Conservation (phyloP, 208 protist genomes). For the Herpetomonas samuelpessoai region DNA sequence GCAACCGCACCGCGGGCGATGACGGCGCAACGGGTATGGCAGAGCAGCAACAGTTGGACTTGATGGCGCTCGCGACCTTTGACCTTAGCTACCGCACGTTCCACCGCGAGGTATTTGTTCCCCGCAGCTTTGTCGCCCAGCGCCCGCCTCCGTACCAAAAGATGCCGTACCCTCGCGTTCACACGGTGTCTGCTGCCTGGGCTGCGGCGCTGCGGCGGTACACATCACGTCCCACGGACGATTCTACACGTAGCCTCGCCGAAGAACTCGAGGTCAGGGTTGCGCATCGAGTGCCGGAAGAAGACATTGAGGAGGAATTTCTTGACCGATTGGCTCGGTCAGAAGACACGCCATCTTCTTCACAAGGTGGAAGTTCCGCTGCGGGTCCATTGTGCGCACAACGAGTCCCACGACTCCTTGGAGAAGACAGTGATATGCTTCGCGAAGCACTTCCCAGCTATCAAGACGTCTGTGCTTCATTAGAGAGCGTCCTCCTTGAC, state of each 20-base stretch:
- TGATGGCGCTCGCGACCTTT: conserved; percentile 47
- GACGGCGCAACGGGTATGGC: conserved; percentile 32
- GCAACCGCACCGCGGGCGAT: background rate
- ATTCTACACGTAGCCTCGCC: background rate
- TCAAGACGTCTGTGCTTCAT: conserved; percentile 38
- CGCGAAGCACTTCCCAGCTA: conserved; percentile 52
- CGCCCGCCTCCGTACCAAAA: conserved; percentile 59
- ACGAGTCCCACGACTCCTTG: background rate
- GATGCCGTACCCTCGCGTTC: conserved; percentile 57
- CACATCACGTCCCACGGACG: background rate
- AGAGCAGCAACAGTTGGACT: conserved; percentile 28
- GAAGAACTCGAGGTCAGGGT: too few relatives aligned
- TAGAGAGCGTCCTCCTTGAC: conserved; percentile 50
- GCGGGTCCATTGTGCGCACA: too few relatives aligned
- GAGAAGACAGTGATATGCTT: conserved; percentile 49
- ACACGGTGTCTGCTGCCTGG: conserved; percentile 12
- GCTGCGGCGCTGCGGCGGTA: background rate
- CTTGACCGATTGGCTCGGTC: too few relatives aligned
- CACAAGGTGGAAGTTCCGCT: too few relatives aligned
- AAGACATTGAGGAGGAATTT: too few relatives aligned
- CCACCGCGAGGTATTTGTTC: conserved; percentile 52
- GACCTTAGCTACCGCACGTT: conserved; percentile 33
- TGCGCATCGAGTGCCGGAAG: too few relatives aligned
- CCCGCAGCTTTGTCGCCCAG: conserved; percentile 51
- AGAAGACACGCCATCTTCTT: too few relatives aligned